Conservation (phyloP, 768 basidiomycete genomes). For the Galerina marginata region DNA sequence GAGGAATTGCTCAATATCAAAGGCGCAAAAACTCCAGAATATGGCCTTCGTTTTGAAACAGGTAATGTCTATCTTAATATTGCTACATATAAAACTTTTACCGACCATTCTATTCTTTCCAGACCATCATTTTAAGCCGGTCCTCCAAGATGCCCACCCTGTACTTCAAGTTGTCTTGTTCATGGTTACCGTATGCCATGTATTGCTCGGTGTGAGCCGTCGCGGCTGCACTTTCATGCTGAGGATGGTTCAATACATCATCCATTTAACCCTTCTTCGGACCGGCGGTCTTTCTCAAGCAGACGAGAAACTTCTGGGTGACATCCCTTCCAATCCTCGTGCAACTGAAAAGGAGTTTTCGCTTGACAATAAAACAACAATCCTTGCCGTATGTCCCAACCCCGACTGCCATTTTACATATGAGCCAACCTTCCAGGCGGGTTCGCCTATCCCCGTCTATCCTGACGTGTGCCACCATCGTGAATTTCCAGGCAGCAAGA, state of each 20-base stretch:
- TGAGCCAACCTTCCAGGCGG: conserved; percentile 11
- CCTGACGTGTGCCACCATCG: conserved; percentile 13
- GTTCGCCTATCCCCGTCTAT: conserved; percentile 14
- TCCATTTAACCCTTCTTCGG: conserved; percentile 6
- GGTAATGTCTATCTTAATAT: background rate
- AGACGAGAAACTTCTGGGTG: background rate
- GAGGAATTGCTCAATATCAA: background rate
- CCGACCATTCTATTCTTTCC: background rate
- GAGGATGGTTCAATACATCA: conserved; percentile 14
- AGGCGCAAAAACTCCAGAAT: background rate
- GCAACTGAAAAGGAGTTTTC: conserved; percentile 1
- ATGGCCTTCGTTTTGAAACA: background rate
- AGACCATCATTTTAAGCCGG: conserved; percentile 16
- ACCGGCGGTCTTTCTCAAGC: background rate
- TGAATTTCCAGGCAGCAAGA: conserved; percentile 5
- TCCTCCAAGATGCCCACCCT: conserved; percentile 9
- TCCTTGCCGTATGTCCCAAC: conserved; percentile 22
- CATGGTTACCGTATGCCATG: conserved; percentile 13
- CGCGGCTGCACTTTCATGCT: conserved; percentile 15
- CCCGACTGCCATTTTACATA: conserved; percentile 20
- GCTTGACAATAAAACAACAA: conserved; percentile 14
- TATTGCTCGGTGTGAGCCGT: conserved; percentile 9
- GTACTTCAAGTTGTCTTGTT: conserved; percentile 14
- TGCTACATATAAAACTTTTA: background rate
- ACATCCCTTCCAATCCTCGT: background rate